A percentile compares a stretch with the other conserved stretches of the same genome.
These are phyloP conservation scores for Metschnikowia orientalis DNA, from an alignment of 805 yeast species.

Conservation along the genomic window DNA sequence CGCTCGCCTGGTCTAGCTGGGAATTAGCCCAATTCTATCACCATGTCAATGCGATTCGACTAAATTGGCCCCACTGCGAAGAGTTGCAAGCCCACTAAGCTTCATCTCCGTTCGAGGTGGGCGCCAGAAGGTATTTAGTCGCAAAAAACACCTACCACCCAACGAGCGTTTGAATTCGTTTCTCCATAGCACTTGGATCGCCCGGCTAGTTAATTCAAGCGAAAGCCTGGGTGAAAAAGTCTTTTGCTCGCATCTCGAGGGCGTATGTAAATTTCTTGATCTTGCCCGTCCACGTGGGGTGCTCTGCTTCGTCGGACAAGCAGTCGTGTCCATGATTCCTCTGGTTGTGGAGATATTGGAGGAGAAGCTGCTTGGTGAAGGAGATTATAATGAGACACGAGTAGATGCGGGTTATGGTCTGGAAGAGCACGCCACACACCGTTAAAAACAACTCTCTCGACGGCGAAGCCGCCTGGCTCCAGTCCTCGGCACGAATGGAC, in stretches of 20 bases:
- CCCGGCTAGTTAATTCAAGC: no score
- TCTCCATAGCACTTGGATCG: no score
- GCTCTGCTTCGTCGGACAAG: slow-evolving; percentile 25
- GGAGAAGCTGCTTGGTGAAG: slow-evolving; percentile 54
- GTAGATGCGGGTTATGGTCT: slow-evolving; percentile 51
- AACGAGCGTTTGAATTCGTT: no score
- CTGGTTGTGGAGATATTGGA: slow-evolving; percentile 27
- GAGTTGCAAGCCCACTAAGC: no score
- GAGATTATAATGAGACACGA: slow-evolving; percentile 56
- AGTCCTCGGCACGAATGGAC: slow-evolving; percentile 8
- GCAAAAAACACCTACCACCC: no score
- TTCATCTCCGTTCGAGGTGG: no score
- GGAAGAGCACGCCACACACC: slow-evolving; percentile 43
- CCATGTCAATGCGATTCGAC: no score
- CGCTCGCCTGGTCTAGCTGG: no score
- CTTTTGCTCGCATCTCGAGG: slow-evolving; percentile 32
- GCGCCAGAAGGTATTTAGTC: no score
- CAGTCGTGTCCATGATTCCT: slow-evolving; percentile 21
- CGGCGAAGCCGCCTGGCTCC: slow-evolving; percentile 61
- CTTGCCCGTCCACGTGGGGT: slow-evolving; percentile 20
- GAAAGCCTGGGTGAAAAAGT: slow-evolving; percentile 23
- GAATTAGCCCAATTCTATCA: no score
- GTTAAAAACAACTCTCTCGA: slow-evolving; percentile 53
- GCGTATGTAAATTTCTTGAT: slow-evolving; percentile 22
- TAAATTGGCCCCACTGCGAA: no score